Percentiles rank a stretch among this genome's conserved stretches.
Evolutionary conservation across 140 eudicot genomes (phyloP).

Genomic region (Anethum foeniculum): DNA sequence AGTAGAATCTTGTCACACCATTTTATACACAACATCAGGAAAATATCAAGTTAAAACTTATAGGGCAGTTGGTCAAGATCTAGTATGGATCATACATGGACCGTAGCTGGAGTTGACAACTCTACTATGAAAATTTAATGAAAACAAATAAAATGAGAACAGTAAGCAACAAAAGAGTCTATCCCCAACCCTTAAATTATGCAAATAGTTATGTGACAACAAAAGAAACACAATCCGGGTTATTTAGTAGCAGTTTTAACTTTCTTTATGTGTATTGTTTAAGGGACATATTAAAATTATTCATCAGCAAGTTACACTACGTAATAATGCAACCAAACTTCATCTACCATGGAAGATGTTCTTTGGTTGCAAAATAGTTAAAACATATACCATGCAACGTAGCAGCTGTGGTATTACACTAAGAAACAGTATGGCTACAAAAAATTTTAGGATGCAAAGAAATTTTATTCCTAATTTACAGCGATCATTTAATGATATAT

Average conservation of each 20-base stretch:
- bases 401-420: too few relatives aligned
- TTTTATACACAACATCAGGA: neutral
- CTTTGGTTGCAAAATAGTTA: too few relatives aligned
- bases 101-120: neutral
- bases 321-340: neutral
- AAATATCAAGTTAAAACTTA: neutral
- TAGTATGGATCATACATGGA: neutral
- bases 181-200: neutral
- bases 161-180: neutral
- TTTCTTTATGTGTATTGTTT: neutral
- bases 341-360: too few relatives aligned
- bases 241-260: neutral
- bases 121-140: neutral
- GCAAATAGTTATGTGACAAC: neutral
- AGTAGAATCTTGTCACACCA: slow-evolving; percentile 28
- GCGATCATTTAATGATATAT: too few relatives aligned
- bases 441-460: too few relatives aligned
- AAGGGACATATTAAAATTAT: neutral
- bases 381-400: too few relatives aligned
- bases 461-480: too few relatives aligned
- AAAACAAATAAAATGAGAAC: neutral
- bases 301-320: neutral
- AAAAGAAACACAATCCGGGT: neutral
- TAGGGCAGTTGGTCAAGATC: neutral
- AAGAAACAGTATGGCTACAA: too few relatives aligned